A percentile compares a stretch with the other conserved stretches of the same genome.
Evolutionary conservation across 495 filamentous ascomycete genomes (phyloP).

Genomic region (Aspergillus campestris): DNA sequence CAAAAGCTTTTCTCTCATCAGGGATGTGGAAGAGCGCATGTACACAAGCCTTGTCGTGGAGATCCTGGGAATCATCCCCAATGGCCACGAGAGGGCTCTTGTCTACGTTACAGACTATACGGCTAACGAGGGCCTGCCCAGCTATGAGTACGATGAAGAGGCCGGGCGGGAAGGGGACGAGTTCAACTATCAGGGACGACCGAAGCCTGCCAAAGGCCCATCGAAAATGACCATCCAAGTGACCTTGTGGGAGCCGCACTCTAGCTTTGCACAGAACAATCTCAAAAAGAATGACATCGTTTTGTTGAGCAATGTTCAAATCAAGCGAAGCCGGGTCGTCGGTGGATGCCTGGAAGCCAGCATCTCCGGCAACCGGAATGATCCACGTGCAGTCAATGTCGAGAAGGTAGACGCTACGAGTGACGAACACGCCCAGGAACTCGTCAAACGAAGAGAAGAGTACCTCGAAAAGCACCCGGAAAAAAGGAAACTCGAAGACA

Average conservation of each 20-base stretch:
- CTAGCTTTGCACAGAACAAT: conserved; percentile 42
- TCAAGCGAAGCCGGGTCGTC: conserved; percentile 44
- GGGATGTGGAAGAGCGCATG: conserved; percentile 46
- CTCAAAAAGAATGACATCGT: conserved; percentile 55
- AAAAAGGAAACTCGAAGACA: conserved; percentile 35
- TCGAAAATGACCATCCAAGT: conserved; percentile 66
- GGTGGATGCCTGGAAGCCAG: conserved; percentile 57
- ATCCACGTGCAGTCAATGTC: conserved; percentile 46
- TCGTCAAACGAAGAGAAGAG: conserved; percentile 52
- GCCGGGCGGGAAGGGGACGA: conserved; percentile 38
- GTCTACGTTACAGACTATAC: conserved; percentile 89
- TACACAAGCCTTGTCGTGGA: conserved; percentile 71
- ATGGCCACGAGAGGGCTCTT: conserved; percentile 39
- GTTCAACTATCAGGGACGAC: conserved; percentile 32
- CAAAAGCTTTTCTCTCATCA: conserved; percentile 55
- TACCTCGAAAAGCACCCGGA: conserved; percentile 43
- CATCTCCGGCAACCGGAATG: conserved; percentile 53
- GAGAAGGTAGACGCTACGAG: conserved; percentile 32
- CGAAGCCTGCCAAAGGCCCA: conserved; percentile 64
- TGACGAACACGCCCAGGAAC: conserved; percentile 47
- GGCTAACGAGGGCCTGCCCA: conserved; percentile 49
- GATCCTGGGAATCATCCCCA: conserved; percentile 57
- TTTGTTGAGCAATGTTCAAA: conserved; percentile 59
- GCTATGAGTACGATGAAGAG: conserved; percentile 40
- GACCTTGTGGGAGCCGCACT: conserved; percentile 64